Evolutionary conservation across 2,329 filamentous ascomycete genomes (phyloP).

Genomic region (Emergomyces orientalis): DNA sequence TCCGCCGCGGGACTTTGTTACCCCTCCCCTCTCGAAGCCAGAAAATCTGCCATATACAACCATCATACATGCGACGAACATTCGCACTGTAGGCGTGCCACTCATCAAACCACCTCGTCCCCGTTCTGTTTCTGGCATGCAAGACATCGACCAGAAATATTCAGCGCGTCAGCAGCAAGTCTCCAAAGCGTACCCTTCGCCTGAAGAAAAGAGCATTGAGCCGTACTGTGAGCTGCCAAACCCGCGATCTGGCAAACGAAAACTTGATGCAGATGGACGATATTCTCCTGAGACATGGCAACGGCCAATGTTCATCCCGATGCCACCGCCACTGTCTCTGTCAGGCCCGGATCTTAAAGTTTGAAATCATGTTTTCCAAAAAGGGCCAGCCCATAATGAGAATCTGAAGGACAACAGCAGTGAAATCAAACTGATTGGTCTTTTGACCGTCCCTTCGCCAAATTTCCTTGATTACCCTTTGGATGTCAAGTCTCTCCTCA

Average conservation of each 20-base stretch:
- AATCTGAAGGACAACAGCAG: neutral
- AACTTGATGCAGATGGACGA: neutral
- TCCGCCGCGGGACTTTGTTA: neutral
- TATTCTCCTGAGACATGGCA: neutral
- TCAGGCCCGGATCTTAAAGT: neutral
- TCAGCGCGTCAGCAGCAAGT: neutral
- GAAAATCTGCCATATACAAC: neutral
- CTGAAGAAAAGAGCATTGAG: neutral
- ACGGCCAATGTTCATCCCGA: constrained; percentile 1
- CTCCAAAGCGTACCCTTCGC: neutral
- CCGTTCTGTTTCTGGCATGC: neutral
- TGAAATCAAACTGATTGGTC: neutral
- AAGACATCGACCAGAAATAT: neutral
- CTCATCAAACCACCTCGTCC: constrained; percentile 2
- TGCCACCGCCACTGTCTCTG: constrained; percentile 8
- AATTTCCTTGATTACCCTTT: neutral
- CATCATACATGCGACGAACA: neutral
- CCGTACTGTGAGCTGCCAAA: constrained; percentile 3
- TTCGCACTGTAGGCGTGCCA: neutral
- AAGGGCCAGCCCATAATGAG: neutral
- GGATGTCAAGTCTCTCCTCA: neutral
- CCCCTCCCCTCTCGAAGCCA: neutral
- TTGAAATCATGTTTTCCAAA: neutral
- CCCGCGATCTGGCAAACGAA: neutral
- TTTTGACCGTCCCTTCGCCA: neutral